A percentile compares a stretch with the other conserved stretches of the same genome.
Evolutionary conservation across 441 rosid genomes (phyloP).

Genomic region (Erodium moschatum): DNA sequence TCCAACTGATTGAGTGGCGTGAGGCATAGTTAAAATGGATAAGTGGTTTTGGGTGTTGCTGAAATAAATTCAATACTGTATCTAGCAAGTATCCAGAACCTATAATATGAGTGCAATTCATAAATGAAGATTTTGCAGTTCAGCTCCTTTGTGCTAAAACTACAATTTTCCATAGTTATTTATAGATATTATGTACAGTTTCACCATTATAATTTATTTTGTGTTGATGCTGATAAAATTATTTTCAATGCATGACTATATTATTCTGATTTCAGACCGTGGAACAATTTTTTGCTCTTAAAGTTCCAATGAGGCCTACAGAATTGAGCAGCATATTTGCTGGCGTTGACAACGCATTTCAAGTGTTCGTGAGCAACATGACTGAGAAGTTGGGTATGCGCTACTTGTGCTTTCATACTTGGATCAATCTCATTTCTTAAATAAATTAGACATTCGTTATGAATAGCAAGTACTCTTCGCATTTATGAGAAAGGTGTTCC

Average conservation of each 20-base stretch:
- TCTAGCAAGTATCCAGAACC: background rate
- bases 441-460: background rate
- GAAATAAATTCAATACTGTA: background rate
- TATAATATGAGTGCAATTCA: background rate
- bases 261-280: constrained; percentile 59
- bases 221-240: constrained; percentile 1
- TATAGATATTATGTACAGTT: background rate
- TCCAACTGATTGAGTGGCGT: background rate
- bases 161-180: background rate
- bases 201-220: background rate
- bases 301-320: constrained; percentile 80
- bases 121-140: constrained; percentile 6
- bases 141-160: background rate
- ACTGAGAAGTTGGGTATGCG: constrained; percentile 60
- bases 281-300: constrained; percentile 80
- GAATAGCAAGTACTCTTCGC: background rate
- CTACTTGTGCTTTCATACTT: constrained; percentile 16
- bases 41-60: background rate
- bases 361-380: constrained; percentile 72
- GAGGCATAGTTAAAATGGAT: background rate
- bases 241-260: constrained; percentile 25
- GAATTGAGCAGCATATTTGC: constrained; percentile 69
- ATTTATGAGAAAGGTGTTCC: background rate
- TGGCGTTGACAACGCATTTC: constrained; percentile 91
- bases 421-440: background rate